A percentile compares a stretch with the other conserved stretches of the same genome.
phyloP scores from a whole-genome alignment of 2,329 filamentous ascomycete genomes.

The Septoria linicola region DNA sequence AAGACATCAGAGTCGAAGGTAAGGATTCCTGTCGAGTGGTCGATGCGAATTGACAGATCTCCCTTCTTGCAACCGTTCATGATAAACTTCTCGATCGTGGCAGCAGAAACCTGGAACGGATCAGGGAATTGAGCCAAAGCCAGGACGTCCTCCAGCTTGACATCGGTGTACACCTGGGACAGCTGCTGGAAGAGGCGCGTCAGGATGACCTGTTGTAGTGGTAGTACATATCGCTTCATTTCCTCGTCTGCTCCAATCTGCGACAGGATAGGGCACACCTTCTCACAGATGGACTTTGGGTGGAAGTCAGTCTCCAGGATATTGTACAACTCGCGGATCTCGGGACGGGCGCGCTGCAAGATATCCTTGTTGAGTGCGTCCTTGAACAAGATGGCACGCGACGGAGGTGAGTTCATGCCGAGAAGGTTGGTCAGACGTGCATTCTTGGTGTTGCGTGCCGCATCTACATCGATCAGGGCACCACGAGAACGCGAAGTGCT shows the following conservation, averaged over 20 bases:
- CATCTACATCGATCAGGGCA: slow-evolving; percentile 93
- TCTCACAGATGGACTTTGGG: slow-evolving; percentile 96
- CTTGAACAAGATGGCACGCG: slow-evolving; percentile 87
- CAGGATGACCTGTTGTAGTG: slow-evolving; percentile 96
- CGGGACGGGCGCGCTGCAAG: slow-evolving; percentile 84
- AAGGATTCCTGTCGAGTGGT: slow-evolving; percentile 90
- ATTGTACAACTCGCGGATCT: slow-evolving; percentile 96
- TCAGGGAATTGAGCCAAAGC: slow-evolving; percentile 93
- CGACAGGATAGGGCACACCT: slow-evolving; percentile 92
- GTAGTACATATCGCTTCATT: slow-evolving; percentile 95
- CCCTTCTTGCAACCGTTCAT: slow-evolving; percentile 99
- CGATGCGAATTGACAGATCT: slow-evolving; percentile 90
- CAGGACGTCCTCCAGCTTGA: slow-evolving; percentile 90
- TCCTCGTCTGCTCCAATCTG: slow-evolving; percentile 92
- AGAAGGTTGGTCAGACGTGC: slow-evolving; percentile 92
- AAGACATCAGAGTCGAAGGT: slow-evolving; percentile 99
- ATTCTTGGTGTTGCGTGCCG: slow-evolving; percentile 98
- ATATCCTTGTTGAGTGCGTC: slow-evolving; percentile 94
- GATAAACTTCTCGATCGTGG: slow-evolving; percentile 99
- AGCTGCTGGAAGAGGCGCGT: slow-evolving; percentile 98
- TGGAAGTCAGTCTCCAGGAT: slow-evolving; percentile 99
- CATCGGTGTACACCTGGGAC: slow-evolving; percentile 97
- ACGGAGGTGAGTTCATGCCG: slow-evolving; percentile 86
- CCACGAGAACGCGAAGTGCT: slow-evolving; percentile 95
- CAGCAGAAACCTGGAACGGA: slow-evolving; percentile 86